Evolutionary conservation across 345 rosid genomes (phyloP), one percentile per base, ranked within the genome.

Genomic region (Populus pruinosa): DNA sequence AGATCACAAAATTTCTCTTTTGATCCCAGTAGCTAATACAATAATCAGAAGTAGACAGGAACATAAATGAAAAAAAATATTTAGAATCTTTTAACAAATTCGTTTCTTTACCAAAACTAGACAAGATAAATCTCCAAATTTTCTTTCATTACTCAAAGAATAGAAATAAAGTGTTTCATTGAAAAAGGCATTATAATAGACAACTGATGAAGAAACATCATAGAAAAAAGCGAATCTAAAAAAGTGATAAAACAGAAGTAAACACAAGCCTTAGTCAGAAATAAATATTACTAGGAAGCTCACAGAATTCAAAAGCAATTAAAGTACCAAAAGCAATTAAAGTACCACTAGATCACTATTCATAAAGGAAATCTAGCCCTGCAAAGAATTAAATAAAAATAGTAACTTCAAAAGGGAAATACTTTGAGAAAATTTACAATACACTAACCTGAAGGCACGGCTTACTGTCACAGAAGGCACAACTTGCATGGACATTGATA

Each of bases 391-490:
- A 50, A 50, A 44, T 44, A 44, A 14, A 44, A 39, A 33, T 10
- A 39, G 5, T 12, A 50, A 50, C 59, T 50, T 18, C 21, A 50
- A 50, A 49, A 50, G 8, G 59, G 59, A 18, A 17, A 50, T 1
- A 50, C n/a, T 50, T 50, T 50, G 38, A 67, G 75, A 49, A 41
- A 21, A 23, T 75, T 41, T 29, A n/a, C 50, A 47, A 47, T 63
- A 79, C 68, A 82, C 89, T 79, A 78, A 92, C 98, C 93, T 83
- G 67, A 84, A 21, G 77, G 74, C 77, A 70, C 73, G 50, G 78
- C 82, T 27, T 70, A 44, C 69, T 65, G 80, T 69, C 47, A 56
- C 81, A 56, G 83, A 83, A 78, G 88, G 18, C 25, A 41, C 50
- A 78, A 74, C 73, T 75, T 83, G 81, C 63, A 84, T 82, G 61